Evolutionary conservation across 1,139 yeast genomes (phyloP), one percentile per base, ranked within the genome.

Genomic region (Pichia terricola): DNA sequence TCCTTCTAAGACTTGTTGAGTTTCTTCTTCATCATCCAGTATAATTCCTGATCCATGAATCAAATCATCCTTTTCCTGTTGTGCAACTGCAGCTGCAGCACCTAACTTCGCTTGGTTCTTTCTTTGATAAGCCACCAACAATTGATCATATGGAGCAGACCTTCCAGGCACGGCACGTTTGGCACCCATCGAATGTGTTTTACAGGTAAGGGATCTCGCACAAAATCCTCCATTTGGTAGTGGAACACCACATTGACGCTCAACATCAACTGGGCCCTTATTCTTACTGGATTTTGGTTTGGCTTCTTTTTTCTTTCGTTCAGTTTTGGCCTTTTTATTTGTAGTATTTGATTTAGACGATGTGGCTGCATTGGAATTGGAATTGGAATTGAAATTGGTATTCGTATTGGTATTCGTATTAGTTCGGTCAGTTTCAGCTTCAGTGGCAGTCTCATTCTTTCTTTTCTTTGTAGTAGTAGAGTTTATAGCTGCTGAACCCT

Each of bases 171-270:
- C 98, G 1, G 96, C 91, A 55, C 98, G 75, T 58, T 91, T 91
- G 27, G 96, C 95, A 28, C 96, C 96, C 96, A 91, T 89, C 1
- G 96, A 86, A 63, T 91, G 98, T 0, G 97, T 88, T 61, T 91
- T 91, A 71, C 98, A 91, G 0, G 98, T 91, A 50, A 91, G 70
- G 0, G 96, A 87, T 45, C 98, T 73, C 5, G 96, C 96, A 70
- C 98, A 91, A 56, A 79, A 79, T 0, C 94, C 95, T 9, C 97
- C 97, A 50, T 82, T 82, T 0, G 96, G 88, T 48, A 91, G 66
- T 3, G 89, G 86, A 6, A 91, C 98, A 62, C 98, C 98, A 70
- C 98, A 91, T 63, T 91, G 97, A 52, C 77, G 81, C 60, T 91
- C 96, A 38, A 91, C 94, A 62, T 91, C 95, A 36, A 89, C 95